These are phyloP conservation scores for Kodamaea neixiangensis DNA, from an alignment of 805 yeast genomes.

Conservation along the genomic window DNA sequence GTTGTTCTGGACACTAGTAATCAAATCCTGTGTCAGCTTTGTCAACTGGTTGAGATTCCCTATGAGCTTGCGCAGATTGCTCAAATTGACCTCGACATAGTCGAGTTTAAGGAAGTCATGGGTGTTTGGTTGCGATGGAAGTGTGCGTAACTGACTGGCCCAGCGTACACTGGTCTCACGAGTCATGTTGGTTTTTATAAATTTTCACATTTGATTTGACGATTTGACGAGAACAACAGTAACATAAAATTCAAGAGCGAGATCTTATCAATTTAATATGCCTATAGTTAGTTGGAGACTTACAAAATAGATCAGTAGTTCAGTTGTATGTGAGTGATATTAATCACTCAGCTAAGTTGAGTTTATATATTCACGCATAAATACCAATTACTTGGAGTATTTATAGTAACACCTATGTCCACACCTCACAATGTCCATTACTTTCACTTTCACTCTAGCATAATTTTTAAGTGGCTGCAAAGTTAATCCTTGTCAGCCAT, in stretches of 20 bases:
- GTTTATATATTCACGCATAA: no score
- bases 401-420: background rate
- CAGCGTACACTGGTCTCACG: conserved; percentile 15
- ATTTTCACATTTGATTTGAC: background rate
- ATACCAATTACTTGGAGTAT: no score
- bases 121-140: conserved; percentile 34
- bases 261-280: no score
- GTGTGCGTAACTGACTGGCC: conserved; percentile 29
- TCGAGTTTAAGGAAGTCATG: conserved; percentile 37
- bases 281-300: no score
- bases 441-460: background rate
- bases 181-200: background rate
- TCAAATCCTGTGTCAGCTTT: conserved; percentile 9
- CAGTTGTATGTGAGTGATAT: no score
- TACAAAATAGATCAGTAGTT: no score
- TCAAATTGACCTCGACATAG: conserved; percentile 38
- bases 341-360: no score
- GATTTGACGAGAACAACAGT: no score
- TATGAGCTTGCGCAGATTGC: conserved; percentile 39
- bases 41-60: conserved; percentile 17
- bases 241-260: no score
- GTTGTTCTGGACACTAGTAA: conserved; percentile 10
- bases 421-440: background rate
- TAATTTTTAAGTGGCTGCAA: background rate
- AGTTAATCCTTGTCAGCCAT: background rate